These are phyloP conservation scores for Astraeus odoratus DNA, from an alignment of 768 basidiomycete genomes.

Conservation along the genomic window DNA sequence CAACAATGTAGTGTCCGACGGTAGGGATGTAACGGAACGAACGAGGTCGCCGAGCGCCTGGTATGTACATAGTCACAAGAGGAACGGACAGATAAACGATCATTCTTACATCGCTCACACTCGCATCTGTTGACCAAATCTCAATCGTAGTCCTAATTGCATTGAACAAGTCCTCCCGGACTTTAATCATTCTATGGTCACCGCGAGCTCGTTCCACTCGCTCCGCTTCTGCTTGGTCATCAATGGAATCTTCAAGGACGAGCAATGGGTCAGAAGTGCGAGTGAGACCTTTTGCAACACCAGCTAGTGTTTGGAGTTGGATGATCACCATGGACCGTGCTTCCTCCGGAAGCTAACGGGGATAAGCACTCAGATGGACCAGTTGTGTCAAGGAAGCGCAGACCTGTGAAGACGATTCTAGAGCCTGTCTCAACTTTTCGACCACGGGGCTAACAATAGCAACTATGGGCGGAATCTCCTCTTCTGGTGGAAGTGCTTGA, in stretches of 20 bases:
- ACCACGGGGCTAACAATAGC: constrained; percentile 74
- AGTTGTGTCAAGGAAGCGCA: constrained; percentile 8
- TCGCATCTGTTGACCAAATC: constrained; percentile 75
- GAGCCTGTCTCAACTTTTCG: constrained; percentile 54
- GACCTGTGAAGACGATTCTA: constrained; percentile 51
- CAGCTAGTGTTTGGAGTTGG: constrained; percentile 75
- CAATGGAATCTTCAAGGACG: constrained; percentile 53
- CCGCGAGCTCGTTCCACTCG: constrained; percentile 53
- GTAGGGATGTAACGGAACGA: constrained; percentile 80
- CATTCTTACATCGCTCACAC: constrained; percentile 63
- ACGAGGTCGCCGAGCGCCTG: constrained; percentile 79
- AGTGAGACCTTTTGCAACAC: constrained; percentile 83
- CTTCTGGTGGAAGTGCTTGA: constrained; percentile 75
- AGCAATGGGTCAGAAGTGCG: constrained; percentile 62
- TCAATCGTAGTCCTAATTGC: constrained; percentile 57
- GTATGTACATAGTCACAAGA: neutral
- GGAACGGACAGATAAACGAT: constrained; percentile 3
- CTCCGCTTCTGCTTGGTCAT: constrained; percentile 42
- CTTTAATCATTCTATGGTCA: constrained; percentile 52
- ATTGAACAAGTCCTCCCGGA: constrained; percentile 62
- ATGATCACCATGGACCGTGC: constrained; percentile 58
- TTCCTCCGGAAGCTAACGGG: constrained; percentile 60
- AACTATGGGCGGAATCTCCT: constrained; percentile 73
- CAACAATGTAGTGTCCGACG: constrained; percentile 68
- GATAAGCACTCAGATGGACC: neutral